phyloP scores from a whole-genome alignment of 164 flowering plant genomes.

The Taxillus chinensis region DNA sequence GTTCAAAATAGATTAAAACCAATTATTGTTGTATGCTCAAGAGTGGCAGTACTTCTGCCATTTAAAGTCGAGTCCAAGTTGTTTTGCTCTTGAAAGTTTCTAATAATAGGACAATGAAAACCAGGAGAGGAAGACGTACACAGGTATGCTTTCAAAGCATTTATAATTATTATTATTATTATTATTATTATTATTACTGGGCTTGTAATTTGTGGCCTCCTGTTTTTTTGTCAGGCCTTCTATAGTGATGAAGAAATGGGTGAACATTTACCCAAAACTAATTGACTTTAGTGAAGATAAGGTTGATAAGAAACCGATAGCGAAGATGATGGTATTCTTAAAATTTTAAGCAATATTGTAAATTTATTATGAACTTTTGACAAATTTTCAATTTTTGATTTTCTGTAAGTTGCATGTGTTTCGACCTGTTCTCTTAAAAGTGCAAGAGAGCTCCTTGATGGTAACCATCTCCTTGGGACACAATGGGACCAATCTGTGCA shows the following conservation, averaged over 20 bases:
- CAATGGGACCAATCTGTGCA: slow-evolving; percentile 27
- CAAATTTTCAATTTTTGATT: too few species aligned
- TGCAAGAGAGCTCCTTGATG: slow-evolving; percentile 15
- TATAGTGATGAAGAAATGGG: slow-evolving; percentile 93
- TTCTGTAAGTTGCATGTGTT: too few species aligned
- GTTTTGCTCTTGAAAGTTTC: too few species aligned
- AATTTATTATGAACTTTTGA: too few species aligned
- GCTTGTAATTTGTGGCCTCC: neutral
- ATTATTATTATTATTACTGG: too few species aligned
- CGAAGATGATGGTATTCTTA: slow-evolving; percentile 96
- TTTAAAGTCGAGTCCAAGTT: too few species aligned
- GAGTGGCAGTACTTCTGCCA: slow-evolving; percentile 1
- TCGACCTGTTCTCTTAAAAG: too few species aligned
- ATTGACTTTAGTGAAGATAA: slow-evolving; percentile 93
- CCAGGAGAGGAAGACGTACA: slow-evolving; percentile 46
- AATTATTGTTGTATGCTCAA: slow-evolving; percentile 79
- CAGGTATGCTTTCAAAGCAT: too few species aligned
- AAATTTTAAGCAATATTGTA: too few species aligned
- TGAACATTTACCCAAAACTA: slow-evolving; percentile 76
- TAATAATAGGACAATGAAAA: slow-evolving; percentile 43
- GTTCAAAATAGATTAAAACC: slow-evolving; percentile 66
- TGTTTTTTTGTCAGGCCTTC: slow-evolving; percentile 57
- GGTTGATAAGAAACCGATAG: slow-evolving; percentile 76
- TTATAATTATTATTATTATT: too few species aligned
- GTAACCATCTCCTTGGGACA: slow-evolving; percentile 24